Percentiles rank a stretch among this genome's conserved stretches.
Conservation (phyloP, 2,329 filamentous ascomycete genomes). For the Lecanicillium sp. region DNA sequence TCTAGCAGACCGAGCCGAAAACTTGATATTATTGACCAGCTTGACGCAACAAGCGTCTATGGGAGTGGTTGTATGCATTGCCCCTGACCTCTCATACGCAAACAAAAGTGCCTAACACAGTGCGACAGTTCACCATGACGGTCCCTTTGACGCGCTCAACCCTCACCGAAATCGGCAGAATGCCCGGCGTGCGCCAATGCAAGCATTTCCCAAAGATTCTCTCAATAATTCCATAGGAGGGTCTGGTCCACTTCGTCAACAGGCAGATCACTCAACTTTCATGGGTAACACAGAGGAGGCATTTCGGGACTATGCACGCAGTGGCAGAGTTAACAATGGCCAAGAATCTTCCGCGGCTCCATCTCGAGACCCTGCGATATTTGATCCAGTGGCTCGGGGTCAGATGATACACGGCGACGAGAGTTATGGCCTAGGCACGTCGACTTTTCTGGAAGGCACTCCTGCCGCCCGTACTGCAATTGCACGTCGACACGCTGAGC, state of each 20-base stretch:
- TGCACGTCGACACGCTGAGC: constrained; percentile 62
- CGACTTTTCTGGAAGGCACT: constrained; percentile 90
- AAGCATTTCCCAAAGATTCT: constrained; percentile 88
- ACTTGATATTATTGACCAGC: constrained; percentile 89
- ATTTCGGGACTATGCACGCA: constrained; percentile 67
- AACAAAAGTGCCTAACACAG: constrained; percentile 10
- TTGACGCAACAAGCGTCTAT: constrained; percentile 94
- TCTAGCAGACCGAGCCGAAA: constrained; percentile 38
- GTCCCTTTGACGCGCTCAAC: constrained; percentile 93
- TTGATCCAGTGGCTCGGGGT: constrained; percentile 59
- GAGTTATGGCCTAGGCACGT: constrained; percentile 78
- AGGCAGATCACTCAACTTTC: constrained; percentile 79
- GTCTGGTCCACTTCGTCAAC: constrained; percentile 71
- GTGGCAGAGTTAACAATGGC: constrained; percentile 21
- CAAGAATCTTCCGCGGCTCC: constrained; percentile 13
- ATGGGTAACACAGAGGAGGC: constrained; percentile 80
- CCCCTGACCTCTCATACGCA: neutral
- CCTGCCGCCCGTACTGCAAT: constrained; percentile 77
- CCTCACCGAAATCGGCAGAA: constrained; percentile 86
- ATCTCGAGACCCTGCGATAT: constrained; percentile 40
- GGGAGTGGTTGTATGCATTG: constrained; percentile 70
- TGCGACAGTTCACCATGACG: constrained; percentile 80
- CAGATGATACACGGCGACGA: constrained; percentile 78
- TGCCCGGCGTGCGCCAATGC: constrained; percentile 80
- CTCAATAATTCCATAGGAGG: constrained; percentile 89